phyloP scores from a whole-genome alignment of 495 filamentous ascomycete species.

The Neurospora sp. region DNA sequence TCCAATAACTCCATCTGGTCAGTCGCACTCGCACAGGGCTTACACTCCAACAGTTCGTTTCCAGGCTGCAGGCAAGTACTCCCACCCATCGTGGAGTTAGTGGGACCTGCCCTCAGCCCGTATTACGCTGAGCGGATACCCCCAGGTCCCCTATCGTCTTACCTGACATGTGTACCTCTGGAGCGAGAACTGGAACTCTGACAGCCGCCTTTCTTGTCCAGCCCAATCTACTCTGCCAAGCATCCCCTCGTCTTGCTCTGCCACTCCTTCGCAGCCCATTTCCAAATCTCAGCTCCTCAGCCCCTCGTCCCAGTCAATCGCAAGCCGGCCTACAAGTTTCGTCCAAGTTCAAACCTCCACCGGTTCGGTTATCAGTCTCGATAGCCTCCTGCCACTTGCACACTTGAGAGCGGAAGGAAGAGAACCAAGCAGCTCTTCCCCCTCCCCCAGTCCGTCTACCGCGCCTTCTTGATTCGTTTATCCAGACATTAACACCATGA shows the following conservation, averaged over 20 bases:
- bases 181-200: neutral
- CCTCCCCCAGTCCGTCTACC: neutral
- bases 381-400: neutral
- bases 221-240: conserved; percentile 21
- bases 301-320: conserved; percentile 7
- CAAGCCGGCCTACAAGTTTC: neutral
- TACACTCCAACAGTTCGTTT: neutral
- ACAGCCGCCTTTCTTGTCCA: conserved; percentile 7
- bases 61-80: neutral
- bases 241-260: conserved; percentile 2
- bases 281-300: conserved; percentile 14
- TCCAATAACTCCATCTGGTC: neutral
- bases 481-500: conserved; percentile 23
- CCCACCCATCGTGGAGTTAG: neutral
- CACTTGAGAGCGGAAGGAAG: conserved; percentile 5
- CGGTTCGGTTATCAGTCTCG: conserved; percentile 1
- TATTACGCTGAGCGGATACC: neutral
- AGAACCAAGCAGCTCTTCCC: neutral
- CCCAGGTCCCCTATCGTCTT: neutral
- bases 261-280: conserved; percentile 13
- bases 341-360: neutral
- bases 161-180: neutral
- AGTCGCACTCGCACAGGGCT: neutral
- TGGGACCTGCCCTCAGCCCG: neutral
- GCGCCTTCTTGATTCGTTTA: conserved; percentile 3